phyloP scores from a whole-genome alignment of 78 protist species.

The Dictyostelium discoideum region DNA sequence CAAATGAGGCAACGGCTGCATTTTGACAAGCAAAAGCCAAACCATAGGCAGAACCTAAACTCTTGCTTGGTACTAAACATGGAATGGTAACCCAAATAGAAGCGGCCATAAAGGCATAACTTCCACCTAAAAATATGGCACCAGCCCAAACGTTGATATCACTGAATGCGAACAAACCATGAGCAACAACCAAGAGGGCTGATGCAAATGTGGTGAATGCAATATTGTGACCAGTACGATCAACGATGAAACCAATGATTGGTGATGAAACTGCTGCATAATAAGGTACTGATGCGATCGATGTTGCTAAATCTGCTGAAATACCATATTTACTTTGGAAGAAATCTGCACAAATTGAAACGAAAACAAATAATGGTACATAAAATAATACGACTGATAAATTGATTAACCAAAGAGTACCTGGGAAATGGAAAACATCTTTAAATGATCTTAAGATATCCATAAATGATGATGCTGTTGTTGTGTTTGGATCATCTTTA shows the following conservation, averaged over 20 bases:
- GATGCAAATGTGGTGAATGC: conserved; percentile 7
- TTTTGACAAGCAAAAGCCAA: conserved; percentile 77
- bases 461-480: neutral
- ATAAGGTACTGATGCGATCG: conserved; percentile 33
- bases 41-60: conserved; percentile 78
- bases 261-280: conserved; percentile 78
- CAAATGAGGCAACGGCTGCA: conserved; percentile 49
- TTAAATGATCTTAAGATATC: conserved; percentile 21
- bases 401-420: conserved; percentile 62
- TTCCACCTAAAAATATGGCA: conserved; percentile 48
- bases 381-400: conserved; percentile 73
- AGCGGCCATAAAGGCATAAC: conserved; percentile 75
- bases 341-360: conserved; percentile 30
- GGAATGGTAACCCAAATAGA: conserved; percentile 69
- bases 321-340: neutral
- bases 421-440: conserved; percentile 70
- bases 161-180: conserved; percentile 24
- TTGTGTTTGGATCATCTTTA: conserved; percentile 42
- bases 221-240: conserved; percentile 50
- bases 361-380: conserved; percentile 77
- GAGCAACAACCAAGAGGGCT: conserved; percentile 18
- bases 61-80: conserved; percentile 38
- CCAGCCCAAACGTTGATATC: conserved; percentile 37
- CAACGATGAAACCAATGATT: conserved; percentile 59
- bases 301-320: neutral